phyloP scores from a whole-genome alignment of 2,329 filamentous ascomycete species.

The Pseudogymnoascus sp. region DNA sequence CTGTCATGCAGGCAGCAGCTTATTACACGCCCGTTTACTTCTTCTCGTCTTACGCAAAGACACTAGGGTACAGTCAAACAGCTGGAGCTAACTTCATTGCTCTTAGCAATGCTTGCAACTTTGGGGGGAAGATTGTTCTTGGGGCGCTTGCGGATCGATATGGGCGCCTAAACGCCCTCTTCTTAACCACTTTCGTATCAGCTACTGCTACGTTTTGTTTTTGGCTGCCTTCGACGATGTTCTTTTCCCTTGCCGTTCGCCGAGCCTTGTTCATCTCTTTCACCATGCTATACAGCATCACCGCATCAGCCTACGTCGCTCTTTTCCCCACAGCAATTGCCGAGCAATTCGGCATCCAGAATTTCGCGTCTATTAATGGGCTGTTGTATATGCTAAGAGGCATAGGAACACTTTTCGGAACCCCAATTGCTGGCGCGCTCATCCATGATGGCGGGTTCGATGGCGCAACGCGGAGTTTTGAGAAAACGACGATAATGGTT shows the following conservation, averaged over 20 bases:
- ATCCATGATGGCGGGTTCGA: conserved; percentile 37
- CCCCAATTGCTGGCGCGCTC: conserved; percentile 17
- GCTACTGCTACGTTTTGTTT: conserved; percentile 25
- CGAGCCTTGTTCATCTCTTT: conserved; percentile 28
- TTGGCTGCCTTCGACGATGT: conserved; percentile 22
- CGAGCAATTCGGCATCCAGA: conserved; percentile 21
- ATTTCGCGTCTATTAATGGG: conserved; percentile 19
- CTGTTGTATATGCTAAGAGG: conserved; percentile 23
- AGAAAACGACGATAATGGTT: conserved; percentile 8
- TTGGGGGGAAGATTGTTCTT: conserved; percentile 32
- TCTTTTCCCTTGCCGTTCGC: neutral
- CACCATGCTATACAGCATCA: conserved; percentile 30
- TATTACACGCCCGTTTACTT: conserved; percentile 35
- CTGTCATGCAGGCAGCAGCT: conserved; percentile 31
- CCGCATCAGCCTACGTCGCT: conserved; percentile 34
- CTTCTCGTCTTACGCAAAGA: conserved; percentile 32
- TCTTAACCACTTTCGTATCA: conserved; percentile 27
- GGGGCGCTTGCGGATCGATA: conserved; percentile 32
- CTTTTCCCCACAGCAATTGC: conserved; percentile 30
- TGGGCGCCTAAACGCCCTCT: conserved; percentile 33
- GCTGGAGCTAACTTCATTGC: conserved; percentile 34
- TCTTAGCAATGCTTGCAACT: conserved; percentile 34
- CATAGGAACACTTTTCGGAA: conserved; percentile 20
- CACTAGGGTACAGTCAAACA: conserved; percentile 30
- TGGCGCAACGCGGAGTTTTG: conserved; percentile 28